Base-by-base conservation (phyloP, 352 stramenopile species). In the Globisporangium cylindrosporum region DNA sequence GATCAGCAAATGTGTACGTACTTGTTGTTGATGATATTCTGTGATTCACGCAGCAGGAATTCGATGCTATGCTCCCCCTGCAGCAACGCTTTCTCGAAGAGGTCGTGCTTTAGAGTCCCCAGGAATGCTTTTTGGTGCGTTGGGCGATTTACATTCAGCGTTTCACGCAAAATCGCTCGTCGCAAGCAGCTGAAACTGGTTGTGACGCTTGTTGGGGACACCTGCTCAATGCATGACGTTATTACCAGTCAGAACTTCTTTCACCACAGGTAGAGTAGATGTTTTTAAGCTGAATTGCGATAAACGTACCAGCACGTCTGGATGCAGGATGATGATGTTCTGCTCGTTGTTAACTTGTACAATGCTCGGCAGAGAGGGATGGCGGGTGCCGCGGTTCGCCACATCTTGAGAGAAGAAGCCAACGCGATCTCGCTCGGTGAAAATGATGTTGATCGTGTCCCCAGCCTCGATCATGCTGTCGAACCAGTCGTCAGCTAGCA, bases 101-200 rank as follows among this genome's bases (percentile, higher is more conserved):
- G 63, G n/a, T 93, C 79, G 72, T 95, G 88, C 68, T 95, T 95
- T 22, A 95, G 69, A 18, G 77, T 95, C 46, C 88, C 88, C 14
- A 94, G 59, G 22, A 94, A 80, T 20, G 84, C 88, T 29, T 88
- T 89, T 12, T 77, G 57, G 27, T 83, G 75, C n/a, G 80, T 91
- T 8, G 81, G 73, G n/a, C 73, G 64, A 25, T 62, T 87, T 5
- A 95, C 81, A 34, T 77, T 80, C 14, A 92, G 68, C 0, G 81
- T 91, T 70, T 95, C 84, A 41, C 77, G 68, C n/a, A 95, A 51
- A 14, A 93, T 73, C 14, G 84, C 85, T 32, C 82, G 78, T 22
- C 88, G 79, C n/a, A 90, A 77, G 55, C 88, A 95, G 6, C 71
- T 65, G 51, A 93, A 86, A 68, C 84, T 93, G 43, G 86, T 89